A percentile compares a stretch with the other conserved stretches of the same genome.
Conservation (phyloP, 1,284 basidiomycete genomes). For the Phylloboletellus chloephorus region DNA sequence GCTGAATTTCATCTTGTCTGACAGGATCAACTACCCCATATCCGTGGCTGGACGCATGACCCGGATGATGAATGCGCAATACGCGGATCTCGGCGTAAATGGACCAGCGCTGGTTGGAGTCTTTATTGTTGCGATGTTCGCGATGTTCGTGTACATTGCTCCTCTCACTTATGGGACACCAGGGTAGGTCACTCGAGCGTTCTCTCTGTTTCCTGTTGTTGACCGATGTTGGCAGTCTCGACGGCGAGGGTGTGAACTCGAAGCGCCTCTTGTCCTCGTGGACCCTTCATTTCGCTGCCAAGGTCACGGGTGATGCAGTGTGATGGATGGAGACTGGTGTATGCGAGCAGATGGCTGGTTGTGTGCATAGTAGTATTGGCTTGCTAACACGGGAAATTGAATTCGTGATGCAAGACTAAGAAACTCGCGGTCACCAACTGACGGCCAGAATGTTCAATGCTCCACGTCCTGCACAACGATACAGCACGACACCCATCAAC, state of each 20-base stretch:
- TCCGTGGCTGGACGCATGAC: conserved; percentile 64
- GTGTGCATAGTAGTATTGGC: conserved; percentile 25
- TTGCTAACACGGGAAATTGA: conserved; percentile 10
- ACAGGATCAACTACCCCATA: conserved; percentile 91
- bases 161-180: conserved; percentile 91
- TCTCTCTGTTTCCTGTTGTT: conserved; percentile 10
- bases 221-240: conserved; percentile 45
- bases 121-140: conserved; percentile 58
- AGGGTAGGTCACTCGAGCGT: conserved; percentile 53
- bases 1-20: conserved; percentile 87
- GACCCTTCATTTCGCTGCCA: conserved; percentile 82
- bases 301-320: conserved; percentile 43
- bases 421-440: conserved; percentile 5
- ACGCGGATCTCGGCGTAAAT: conserved; percentile 69
- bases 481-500: conserved; percentile 48
- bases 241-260: conserved; percentile 67
- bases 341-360: conserved; percentile 12
- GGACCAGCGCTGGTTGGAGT: conserved; percentile 59
- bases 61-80: conserved; percentile 53
- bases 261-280: conserved; percentile 69
- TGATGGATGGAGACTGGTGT: conserved; percentile 20
- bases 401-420: conserved; percentile 3
- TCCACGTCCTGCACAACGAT: conserved; percentile 64
- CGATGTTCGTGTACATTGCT: conserved; percentile 69
- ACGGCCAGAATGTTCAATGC: conserved; percentile 64